Base-by-base conservation (phyloP, 1,284 basidiomycete species). In the Naganishia sp. region DNA sequence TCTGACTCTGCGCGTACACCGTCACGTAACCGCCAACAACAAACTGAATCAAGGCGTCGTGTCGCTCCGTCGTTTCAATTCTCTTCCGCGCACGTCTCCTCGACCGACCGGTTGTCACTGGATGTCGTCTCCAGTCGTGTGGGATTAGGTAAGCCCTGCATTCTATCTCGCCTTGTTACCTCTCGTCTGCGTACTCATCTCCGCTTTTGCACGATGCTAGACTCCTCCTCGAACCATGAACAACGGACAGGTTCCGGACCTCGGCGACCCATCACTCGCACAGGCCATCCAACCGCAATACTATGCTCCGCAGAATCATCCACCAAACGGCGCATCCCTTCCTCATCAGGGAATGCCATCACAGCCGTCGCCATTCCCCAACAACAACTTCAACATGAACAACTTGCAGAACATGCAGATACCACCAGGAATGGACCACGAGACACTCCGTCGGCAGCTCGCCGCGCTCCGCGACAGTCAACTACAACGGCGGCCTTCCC, bases 381-480 rank as follows among this genome's bases (percentile, higher is more conserved):
- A 39, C 32, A 23, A 18, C 25, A 58, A 32, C 56, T 39, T 58
- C 9, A 58, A 58, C 45, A 47, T 58, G 56, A 58, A 58, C 46
- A 49, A 49, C 28, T 49, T 58, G 56, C 56, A 58, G 56, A 35
- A 49, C 28, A 58, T 58, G 56, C 56, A 58, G 56, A 35, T 58
- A 49, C 56, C 56, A 17, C 45, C 25, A 17, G 47, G 47, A n/a
- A 61, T 61, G 57, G 57, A 61, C 35, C 21, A 15, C 45, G 57
- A 61, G n/a, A 61, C 57, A 9, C 32, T 61, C 1, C 57, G 57
- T 5, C 57, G 57, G 18, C 57, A 61, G 32, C 31, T 61, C n/a
- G 39, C 43, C 6, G 57, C 57, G 2, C 46, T 61, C 3, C 57
- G 46, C 17, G 57, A 49, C 21, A 50, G 35, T 23, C 57, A 58